Base-by-base conservation (phyloP, 108 stramenopile genomes). In the Fistulifera pelliculosa region DNA sequence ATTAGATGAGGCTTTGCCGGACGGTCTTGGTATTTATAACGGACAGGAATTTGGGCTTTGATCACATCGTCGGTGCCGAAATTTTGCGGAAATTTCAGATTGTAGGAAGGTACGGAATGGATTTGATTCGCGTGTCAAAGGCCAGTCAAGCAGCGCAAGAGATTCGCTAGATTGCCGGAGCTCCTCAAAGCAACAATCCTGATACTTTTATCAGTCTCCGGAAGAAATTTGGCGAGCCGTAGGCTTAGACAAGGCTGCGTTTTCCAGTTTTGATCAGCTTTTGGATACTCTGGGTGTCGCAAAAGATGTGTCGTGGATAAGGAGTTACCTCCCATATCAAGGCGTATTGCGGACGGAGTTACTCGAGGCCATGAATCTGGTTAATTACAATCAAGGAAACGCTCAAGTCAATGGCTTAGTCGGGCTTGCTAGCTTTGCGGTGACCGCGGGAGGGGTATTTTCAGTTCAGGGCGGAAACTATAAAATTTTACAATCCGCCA, bases 311-410 rank as follows among this genome's bases (percentile, higher is more conserved):
- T 58, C 64, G 35, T 54, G 69, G 72, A 71, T 61, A 66, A 56
- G 62, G 25, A 43, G 41, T 4, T 64, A 49, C 43, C 38, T 70
- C 1, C 68, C 62, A 1, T 60, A 63, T 8, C 62, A 77, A 52
- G 89, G 85, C 10, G 66, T 59, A 17, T 44, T 86, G 27, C 62
- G 77, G 31, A 55, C 60, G 0, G 89, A 90, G 55, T 58, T 90
- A 12, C 49, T 83, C 16, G 63, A 64, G 11, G 77, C 73, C 3
- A 73, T 82, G 25, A 78, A 71, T 28, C 26, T 90, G 1, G 71
- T 71, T 49, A 86, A 81, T 25, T 77, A 86, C 71, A 84, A 90
- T 63, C 80, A 83, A 64, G 64, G 74, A 42, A 62, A 70, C 44
- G 58, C 68, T 38, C 60, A 76, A 47, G 69, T 90, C 58, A 90